Evolutionary conservation across 306 rosid species (phyloP).

Genomic region (Cyamopsis tetragonoloba): DNA sequence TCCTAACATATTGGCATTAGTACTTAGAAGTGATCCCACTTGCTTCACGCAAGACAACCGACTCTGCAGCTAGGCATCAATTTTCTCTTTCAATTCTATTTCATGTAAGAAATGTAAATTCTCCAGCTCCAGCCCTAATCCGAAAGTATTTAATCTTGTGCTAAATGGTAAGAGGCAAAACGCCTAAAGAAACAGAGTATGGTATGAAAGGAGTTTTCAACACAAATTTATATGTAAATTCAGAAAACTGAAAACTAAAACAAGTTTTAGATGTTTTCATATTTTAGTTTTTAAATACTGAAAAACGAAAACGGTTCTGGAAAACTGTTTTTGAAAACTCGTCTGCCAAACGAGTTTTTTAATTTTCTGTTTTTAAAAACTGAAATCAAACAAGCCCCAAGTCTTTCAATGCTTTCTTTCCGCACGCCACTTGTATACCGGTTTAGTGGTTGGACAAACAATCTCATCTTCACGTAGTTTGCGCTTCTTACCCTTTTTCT

Average conservation of each 20-base stretch:
- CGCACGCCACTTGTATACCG: constrained; percentile 73
- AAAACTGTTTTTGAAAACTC: too few relatives aligned
- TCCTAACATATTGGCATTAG: neutral
- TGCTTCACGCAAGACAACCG: neutral
- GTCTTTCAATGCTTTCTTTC: constrained; percentile 63
- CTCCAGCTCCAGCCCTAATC: neutral
- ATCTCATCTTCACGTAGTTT: constrained; percentile 77
- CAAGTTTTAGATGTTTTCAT: too few relatives aligned
- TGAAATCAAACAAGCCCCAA: too few relatives aligned
- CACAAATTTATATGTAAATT: too few relatives aligned
- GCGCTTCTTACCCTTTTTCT: constrained; percentile 70
- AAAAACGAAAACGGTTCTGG: too few relatives aligned
- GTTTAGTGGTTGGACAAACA: constrained; percentile 45
- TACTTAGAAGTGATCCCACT: neutral
- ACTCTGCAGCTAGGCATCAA: neutral
- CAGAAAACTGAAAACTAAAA: too few relatives aligned
- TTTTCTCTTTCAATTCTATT: neutral
- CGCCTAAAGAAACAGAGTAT: neutral
- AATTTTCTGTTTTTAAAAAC: too few relatives aligned
- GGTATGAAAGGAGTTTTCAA: too few relatives aligned
- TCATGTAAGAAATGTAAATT: neutral
- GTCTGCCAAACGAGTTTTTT: too few relatives aligned
- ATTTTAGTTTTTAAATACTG: too few relatives aligned
- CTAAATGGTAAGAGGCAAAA: neutral
- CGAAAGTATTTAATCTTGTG: neutral